Evolutionary conservation across 2,329 filamentous ascomycete species (phyloP).

Genomic region (Neophaeococcomyces aloes): DNA sequence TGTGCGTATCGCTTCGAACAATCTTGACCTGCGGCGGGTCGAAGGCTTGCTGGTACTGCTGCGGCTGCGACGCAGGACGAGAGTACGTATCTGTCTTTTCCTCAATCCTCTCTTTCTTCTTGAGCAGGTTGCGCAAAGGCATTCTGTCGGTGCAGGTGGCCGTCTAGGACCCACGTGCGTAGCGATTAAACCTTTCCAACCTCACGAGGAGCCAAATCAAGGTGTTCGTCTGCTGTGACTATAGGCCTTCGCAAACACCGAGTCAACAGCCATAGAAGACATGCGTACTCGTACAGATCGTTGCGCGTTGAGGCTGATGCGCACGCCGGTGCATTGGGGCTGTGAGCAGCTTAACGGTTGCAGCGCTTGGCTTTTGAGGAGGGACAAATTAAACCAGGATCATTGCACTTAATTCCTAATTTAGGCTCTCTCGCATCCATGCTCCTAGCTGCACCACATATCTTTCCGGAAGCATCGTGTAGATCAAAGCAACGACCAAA

Average conservation of each 20-base stretch:
- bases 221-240: constrained; percentile 1
- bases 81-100: constrained; percentile 24
- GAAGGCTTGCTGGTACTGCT: constrained; percentile 13
- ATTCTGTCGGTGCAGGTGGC: constrained; percentile 28
- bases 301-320: not conserved
- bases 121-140: constrained; percentile 51
- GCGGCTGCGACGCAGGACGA: constrained; percentile 24
- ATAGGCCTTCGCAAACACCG: constrained; percentile 1
- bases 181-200: not conserved
- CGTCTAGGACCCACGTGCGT: not conserved
- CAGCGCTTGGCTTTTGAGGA: no score
- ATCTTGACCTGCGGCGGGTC: constrained; percentile 52
- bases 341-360: no score
- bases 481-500: no score
- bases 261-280: not conserved
- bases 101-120: constrained; percentile 49
- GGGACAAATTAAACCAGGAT: no score
- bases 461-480: no score
- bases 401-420: no score
- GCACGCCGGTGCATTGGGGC: no score
- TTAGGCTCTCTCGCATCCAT: no score
- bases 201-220: not conserved
- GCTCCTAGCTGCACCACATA: no score
- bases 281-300: constrained; percentile 1
- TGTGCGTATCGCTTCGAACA: constrained; percentile 70